Percentiles rank a stretch among this genome's conserved stretches.
phyloP scores from a whole-genome alignment of 2,329 filamentous ascomycete genomes.

The Fusarium anguioides region DNA sequence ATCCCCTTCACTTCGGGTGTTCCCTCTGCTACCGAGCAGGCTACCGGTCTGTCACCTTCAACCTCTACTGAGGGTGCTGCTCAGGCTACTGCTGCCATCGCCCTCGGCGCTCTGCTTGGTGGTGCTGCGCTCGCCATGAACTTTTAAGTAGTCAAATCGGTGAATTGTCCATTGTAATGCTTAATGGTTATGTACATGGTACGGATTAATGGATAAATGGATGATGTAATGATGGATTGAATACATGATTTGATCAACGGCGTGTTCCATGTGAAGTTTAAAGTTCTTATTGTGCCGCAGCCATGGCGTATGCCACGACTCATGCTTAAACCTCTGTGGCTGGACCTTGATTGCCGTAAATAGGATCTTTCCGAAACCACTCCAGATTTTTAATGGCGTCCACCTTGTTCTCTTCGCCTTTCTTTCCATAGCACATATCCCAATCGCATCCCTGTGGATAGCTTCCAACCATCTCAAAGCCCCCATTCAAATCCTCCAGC shows the following conservation, averaged over 20 bases:
- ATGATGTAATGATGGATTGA: conserved; percentile 1
- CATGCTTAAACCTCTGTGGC: neutral
- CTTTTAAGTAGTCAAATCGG: conserved; percentile 2
- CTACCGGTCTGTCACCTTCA: conserved; percentile 29
- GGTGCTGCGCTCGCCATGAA: conserved; percentile 41
- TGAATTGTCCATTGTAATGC: neutral
- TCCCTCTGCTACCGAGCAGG: conserved; percentile 20
- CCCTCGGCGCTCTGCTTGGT: conserved; percentile 40
- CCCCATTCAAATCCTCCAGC: conserved; percentile 63
- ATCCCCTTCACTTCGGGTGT: conserved; percentile 68
- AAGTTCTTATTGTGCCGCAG: neutral
- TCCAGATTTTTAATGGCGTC: conserved; percentile 7
- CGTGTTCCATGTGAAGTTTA: neutral
- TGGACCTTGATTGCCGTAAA: conserved; percentile 33
- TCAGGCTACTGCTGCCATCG: conserved; percentile 41
- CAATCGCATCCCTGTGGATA: conserved; percentile 70
- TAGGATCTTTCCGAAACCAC: conserved; percentile 34
- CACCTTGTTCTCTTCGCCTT: conserved; percentile 52
- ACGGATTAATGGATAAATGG: conserved; percentile 9
- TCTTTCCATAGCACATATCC: conserved; percentile 78
- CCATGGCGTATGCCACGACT: neutral
- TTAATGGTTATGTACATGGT: neutral
- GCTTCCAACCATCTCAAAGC: conserved; percentile 74
- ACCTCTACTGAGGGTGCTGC: conserved; percentile 36
- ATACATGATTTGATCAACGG: neutral